These are phyloP conservation scores for Euphorbia peplus DNA, from an alignment of 345 rosid genomes.

Conservation along the genomic window DNA sequence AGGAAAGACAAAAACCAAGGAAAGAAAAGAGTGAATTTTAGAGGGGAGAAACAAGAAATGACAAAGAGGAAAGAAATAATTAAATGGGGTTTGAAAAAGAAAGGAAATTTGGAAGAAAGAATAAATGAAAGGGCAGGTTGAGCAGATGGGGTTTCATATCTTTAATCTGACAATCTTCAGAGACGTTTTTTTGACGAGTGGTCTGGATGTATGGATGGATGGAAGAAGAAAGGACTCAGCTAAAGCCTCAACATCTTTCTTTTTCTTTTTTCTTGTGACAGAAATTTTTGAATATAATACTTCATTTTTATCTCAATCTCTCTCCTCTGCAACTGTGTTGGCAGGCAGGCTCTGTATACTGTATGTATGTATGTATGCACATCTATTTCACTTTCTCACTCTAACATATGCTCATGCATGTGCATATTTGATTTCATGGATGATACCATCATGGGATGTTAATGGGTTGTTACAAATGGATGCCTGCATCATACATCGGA, in stretches of 20 bases:
- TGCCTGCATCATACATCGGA: too few species aligned
- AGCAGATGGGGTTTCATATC: constrained; percentile 12
- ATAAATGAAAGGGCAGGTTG: constrained; percentile 16
- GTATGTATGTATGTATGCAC: background rate
- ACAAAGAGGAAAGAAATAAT: constrained; percentile 8
- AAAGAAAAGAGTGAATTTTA: constrained; percentile 5
- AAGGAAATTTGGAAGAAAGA: constrained; percentile 6
- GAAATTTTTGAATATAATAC: too few species aligned
- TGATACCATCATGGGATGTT: too few species aligned
- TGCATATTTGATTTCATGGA: background rate
- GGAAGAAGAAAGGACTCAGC: background rate
- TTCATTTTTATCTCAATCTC: background rate
- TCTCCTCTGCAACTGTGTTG: background rate
- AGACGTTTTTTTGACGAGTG: constrained; percentile 13
- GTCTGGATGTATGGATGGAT: too few species aligned
- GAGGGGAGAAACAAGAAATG: constrained; percentile 10
- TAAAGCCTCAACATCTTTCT: background rate
- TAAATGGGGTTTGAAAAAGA: background rate
- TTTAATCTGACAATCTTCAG: constrained; percentile 21
- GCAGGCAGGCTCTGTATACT: background rate
- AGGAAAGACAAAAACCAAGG: constrained; percentile 1
- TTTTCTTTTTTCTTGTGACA: background rate
- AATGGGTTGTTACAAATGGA: too few species aligned
- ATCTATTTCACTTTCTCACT: background rate
- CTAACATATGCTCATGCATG: background rate